These are phyloP conservation scores for Stephania cephalantha DNA, from an alignment of 164 flowering plant species.

Conservation along the genomic window DNA sequence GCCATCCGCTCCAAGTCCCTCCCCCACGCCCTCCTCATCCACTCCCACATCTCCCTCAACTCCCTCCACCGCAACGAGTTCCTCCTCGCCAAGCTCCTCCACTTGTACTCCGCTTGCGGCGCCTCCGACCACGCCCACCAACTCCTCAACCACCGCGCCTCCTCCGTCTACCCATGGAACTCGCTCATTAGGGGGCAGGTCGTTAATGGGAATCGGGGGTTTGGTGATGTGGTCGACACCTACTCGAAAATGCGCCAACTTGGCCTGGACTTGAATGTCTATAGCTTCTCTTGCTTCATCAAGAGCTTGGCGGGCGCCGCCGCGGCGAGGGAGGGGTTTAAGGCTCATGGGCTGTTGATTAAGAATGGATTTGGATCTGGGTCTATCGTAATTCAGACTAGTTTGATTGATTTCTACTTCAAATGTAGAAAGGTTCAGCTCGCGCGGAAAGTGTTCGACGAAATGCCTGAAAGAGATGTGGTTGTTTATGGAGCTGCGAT, in stretches of 20 bases:
- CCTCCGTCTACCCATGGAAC: conserved; percentile 61
- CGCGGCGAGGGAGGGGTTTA: conserved; percentile 52
- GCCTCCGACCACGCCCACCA: conserved; percentile 50
- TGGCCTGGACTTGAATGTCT: conserved; percentile 65
- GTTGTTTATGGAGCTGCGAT: conserved; percentile 86
- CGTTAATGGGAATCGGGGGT: conserved; percentile 40
- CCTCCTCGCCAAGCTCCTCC: conserved; percentile 53
- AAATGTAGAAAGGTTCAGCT: conserved; percentile 73
- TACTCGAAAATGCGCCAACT: conserved; percentile 52
- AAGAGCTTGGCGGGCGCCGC: conserved; percentile 74
- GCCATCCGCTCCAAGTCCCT: conserved; percentile 49
- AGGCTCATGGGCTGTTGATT: conserved; percentile 55
- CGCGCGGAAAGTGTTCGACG: conserved; percentile 60
- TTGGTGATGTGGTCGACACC: conserved; percentile 30
- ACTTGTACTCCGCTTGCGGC: conserved; percentile 73
- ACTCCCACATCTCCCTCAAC: conserved; percentile 48
- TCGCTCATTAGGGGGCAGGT: conserved; percentile 78
- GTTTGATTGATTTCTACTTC: conserved; percentile 81
- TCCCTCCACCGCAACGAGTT: conserved; percentile 66
- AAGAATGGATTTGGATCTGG: conserved; percentile 61
- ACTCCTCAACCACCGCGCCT: conserved; percentile 31
- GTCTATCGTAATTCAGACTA: conserved; percentile 38
- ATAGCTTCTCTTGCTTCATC: conserved; percentile 60
- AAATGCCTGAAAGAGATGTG: conserved; percentile 52
- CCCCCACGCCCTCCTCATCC: conserved; percentile 36